Conservation (phyloP, 1,284 basidiomycete species). For the Blastosporella zonata region DNA sequence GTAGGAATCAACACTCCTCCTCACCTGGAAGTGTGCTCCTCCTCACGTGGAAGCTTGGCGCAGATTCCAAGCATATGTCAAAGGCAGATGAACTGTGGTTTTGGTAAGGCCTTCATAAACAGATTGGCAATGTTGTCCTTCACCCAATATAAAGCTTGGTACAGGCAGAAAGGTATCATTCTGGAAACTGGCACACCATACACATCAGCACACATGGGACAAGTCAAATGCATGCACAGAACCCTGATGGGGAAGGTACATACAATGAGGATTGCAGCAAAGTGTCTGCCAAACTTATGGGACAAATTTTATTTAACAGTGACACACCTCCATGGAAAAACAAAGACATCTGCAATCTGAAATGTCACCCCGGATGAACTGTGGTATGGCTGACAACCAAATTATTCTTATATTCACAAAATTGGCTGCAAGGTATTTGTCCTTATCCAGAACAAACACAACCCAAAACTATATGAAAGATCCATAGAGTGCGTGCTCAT, state of each 20-base stretch:
- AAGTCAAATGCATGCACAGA: conserved; percentile 12
- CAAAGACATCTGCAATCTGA: conserved; percentile 5
- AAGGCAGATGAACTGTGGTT: too few relatives aligned
- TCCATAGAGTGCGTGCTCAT: not conserved
- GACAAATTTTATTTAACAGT: conserved; percentile 18
- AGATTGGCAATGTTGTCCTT: too few relatives aligned
- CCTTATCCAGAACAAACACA: not conserved
- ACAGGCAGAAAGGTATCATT: too few relatives aligned
- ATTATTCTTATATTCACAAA: not conserved
- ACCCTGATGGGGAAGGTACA: conserved; percentile 15
- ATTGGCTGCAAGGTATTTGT: not conserved
- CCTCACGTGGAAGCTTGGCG: too few relatives aligned
- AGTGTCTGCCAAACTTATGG: conserved; percentile 15
- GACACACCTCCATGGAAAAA: conserved; percentile 13
- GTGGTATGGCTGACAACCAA: not conserved
- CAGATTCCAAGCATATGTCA: too few relatives aligned
- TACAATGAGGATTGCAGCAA: conserved; percentile 10
- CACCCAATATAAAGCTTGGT: too few relatives aligned
- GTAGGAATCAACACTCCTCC: too few relatives aligned
- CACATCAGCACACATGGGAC: conserved; percentile 14
- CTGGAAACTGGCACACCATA: conserved; percentile 3
- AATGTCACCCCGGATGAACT: conserved; percentile 2
- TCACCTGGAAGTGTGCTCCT: too few relatives aligned
- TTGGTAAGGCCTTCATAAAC: too few relatives aligned
- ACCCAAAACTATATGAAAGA: not conserved